Evolutionary conservation across 2,329 filamentous ascomycete genomes (phyloP).

Genomic region (Calonectria henricotiae): DNA sequence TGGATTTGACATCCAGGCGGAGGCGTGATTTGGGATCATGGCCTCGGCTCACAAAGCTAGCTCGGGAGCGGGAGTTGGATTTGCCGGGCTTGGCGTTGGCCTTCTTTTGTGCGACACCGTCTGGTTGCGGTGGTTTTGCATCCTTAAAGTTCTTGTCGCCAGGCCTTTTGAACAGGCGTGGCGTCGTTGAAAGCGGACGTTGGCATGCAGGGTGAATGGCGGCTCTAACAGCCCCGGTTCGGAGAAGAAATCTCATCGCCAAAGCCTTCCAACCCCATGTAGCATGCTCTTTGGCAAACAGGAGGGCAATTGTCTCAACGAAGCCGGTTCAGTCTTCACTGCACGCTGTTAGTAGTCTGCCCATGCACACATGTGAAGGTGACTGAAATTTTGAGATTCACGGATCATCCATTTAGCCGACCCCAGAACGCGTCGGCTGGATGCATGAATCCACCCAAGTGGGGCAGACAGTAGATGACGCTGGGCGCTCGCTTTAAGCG

Average conservation of each 20-base stretch:
- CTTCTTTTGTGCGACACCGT: not conserved
- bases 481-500: slow-evolving; percentile 43
- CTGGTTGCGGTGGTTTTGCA: not conserved
- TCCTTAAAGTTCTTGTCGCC: slow-evolving; percentile 17
- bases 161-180: slow-evolving; percentile 27
- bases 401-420: slow-evolving; percentile 48
- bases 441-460: slow-evolving; percentile 34
- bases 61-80: slow-evolving; percentile 40
- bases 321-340: slow-evolving; percentile 18
- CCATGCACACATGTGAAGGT: slow-evolving; percentile 5
- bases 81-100: slow-evolving; percentile 32
- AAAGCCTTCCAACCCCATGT: slow-evolving; percentile 22
- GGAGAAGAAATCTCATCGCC: slow-evolving; percentile 55
- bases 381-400: slow-evolving; percentile 45
- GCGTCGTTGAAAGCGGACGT: slow-evolving; percentile 51
- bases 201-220: slow-evolving; percentile 41
- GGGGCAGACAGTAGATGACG: slow-evolving; percentile 47
- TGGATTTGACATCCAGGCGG: slow-evolving; percentile 48
- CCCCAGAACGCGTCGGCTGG: slow-evolving; percentile 12
- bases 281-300: slow-evolving; percentile 42
- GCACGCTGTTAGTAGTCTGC: not conserved
- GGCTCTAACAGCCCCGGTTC: slow-evolving; percentile 49
- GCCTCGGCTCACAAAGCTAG: slow-evolving; percentile 53
- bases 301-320: slow-evolving; percentile 26
- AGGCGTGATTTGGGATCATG: slow-evolving; percentile 58